Percentiles rank a stretch among this genome's conserved stretches.
Conservation (phyloP, 257 asterid genomes). For the Nicotiana attenuata region DNA sequence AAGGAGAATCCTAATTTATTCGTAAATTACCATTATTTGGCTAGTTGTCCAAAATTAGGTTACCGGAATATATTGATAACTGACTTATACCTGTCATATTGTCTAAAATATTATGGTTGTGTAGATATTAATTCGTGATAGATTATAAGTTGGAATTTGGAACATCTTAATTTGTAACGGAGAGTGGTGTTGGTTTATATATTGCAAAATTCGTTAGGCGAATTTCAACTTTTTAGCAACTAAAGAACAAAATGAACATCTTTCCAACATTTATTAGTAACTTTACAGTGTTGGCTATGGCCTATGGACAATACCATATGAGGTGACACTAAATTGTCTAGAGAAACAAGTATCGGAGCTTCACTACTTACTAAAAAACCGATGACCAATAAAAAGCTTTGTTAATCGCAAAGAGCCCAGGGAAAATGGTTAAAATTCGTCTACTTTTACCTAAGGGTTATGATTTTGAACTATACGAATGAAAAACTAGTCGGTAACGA, state of each 20-base stretch:
- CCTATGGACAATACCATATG: neutral
- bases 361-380: neutral
- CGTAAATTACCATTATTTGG: neutral
- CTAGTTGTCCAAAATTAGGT: neutral
- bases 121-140: neutral
- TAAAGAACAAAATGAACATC: neutral
- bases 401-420: too few species aligned
- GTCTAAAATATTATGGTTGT: neutral
- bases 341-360: neutral
- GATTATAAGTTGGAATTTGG: too few species aligned
- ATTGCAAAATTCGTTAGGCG: neutral
- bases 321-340: neutral
- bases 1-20: neutral
- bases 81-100: neutral
- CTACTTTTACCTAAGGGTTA: too few species aligned
- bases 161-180: neutral
- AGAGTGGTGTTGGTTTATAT: neutral
- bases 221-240: neutral
- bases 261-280: neutral
- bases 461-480: too few species aligned
- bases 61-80: neutral
- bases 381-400: neutral
- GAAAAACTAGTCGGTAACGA: too few species aligned
- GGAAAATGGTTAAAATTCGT: too few species aligned
- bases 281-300: neutral